Base-by-base conservation (phyloP, 805 yeast genomes). In the Saccharomyces jurei region DNA sequence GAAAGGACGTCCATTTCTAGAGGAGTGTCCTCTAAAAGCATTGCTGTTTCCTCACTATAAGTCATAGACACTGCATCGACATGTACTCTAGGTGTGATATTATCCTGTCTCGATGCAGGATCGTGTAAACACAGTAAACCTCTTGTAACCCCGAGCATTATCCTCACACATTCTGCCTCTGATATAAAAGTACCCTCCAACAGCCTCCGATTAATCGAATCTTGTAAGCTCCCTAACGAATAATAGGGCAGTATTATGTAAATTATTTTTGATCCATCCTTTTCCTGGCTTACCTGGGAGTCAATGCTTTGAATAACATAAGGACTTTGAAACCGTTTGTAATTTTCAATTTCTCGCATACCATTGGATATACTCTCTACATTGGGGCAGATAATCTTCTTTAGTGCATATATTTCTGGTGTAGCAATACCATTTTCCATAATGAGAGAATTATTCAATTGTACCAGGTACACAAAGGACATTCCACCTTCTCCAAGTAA, bases 401-500 rank as follows among this genome's bases (percentile, higher is more conserved):
- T 91, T 64, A 91, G 72, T 2, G 96, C 96, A 64, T 81, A 87
- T 48, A 72, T 61, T 41, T 78, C 78, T 32, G 46, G 50, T 13
- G 48, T 14, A 6, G 36, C 46, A 25, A 27, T 49, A 30, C 32
- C 27, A 21, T 50, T 50, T 11, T 17, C 13, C 9, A 26, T 28
- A 30, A n/a, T 50, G 29, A 27, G 41, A 25, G 6, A 27, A 58
- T 76, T 72, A 10, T 66, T 60, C 27, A 74, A 68, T 58, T 81
- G 76, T 3, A 90, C 96, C 25, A 89, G 73, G 64, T 91, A 91
- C 8, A 89, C 96, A 61, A 86, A 89, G 0, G 96, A 84, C 65
- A 86, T 87, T 13, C 94, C 95, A 2, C 96, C 96, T 72, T 90
- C 97, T 9, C 96, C 96, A 6, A 91, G 73, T n/a, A 91, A 76